These are phyloP conservation scores for Blastomyces silverae DNA, from an alignment of 2,329 filamentous ascomycete species.

Conservation along the genomic window DNA sequence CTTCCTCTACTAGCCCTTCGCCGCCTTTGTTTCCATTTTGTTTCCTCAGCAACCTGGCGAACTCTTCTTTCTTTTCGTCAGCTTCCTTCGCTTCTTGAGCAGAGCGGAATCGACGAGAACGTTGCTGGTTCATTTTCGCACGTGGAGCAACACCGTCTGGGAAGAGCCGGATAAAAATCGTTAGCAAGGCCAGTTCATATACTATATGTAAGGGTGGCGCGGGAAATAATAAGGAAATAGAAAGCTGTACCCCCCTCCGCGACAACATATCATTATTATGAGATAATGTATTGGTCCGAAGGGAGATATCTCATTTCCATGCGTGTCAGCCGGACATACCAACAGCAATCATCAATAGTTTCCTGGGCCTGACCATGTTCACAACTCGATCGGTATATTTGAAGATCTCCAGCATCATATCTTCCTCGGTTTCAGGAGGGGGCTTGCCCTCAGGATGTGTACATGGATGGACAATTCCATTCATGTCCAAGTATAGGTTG, in stretches of 20 bases:
- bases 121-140: conserved; percentile 99
- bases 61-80: conserved; percentile 80
- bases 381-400: conserved; percentile 98
- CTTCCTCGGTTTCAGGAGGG: conserved; percentile 85
- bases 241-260: conserved; percentile 29
- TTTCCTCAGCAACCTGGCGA: conserved; percentile 74
- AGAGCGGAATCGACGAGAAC: conserved; percentile 87
- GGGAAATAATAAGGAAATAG: conserved; percentile 14
- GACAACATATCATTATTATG: conserved; percentile 25
- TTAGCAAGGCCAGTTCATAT: conserved; percentile 10
- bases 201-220: conserved; percentile 5
- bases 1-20: conserved; percentile 54
- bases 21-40: conserved; percentile 62
- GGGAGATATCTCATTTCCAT: conserved; percentile 21
- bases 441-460: conserved; percentile 93
- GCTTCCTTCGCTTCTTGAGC: conserved; percentile 93
- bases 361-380: conserved; percentile 95
- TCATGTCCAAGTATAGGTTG: conserved; percentile 98
- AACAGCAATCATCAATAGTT: conserved; percentile 95
- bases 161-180: conserved; percentile 26
- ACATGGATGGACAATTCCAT: conserved; percentile 97
- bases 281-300: conserved; percentile 29
- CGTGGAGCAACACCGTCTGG: conserved; percentile 90
- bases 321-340: conserved; percentile 44
- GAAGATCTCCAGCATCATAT: conserved; percentile 99